Base-by-base conservation (phyloP, 164 flowering plant genomes). In the Kingdonia uniflora region DNA sequence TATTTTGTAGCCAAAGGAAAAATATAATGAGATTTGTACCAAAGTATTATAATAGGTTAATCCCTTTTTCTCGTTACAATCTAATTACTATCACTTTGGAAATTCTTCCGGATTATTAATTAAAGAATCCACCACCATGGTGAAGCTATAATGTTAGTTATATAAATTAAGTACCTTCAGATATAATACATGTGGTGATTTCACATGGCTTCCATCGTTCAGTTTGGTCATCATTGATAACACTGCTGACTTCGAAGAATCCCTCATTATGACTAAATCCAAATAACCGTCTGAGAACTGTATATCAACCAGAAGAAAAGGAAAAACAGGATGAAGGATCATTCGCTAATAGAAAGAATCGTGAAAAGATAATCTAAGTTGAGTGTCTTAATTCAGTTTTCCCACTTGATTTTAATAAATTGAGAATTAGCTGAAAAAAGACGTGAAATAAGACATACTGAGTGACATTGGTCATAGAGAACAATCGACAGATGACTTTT, bases 271-370 rank as follows among this genome's bases (percentile, higher is more conserved):
- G 21, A 94, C 72, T 75, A 94, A 51, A 72, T 89, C 99, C 71
- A 94, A 59, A 63, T 60, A 84, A 51, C 99, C 99, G 74, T 94
- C 99, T 46, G 95, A 77, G 63, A 94, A 86, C 97, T 94, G 80
- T 74, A 78, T 12, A 55, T 26, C 19, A 37, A 51, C 37, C 16
- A 52, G 19, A 44, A 54, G 42, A 54, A n/a, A n/a, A n/a, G n/a
- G n/a, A n/a, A n/a, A n/a, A n/a, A n/a, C n/a, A n/a, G n/a, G n/a
- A n/a, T n/a, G n/a, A n/a, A n/a, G n/a, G n/a, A n/a, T n/a, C n/a
- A n/a, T n/a, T n/a, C n/a, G n/a, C n/a, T 14, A 49, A 26, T 24
- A 53, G 19, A 50, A 53, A 14, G 35, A 6, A 24, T 19, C n/a
- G 43, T 29, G 1, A 12, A 37, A 29, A 29, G 4, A 29, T 4